These are phyloP conservation scores for Phytophthora colocasiae DNA, from an alignment of 352 stramenopile species.

Conservation along the genomic window DNA sequence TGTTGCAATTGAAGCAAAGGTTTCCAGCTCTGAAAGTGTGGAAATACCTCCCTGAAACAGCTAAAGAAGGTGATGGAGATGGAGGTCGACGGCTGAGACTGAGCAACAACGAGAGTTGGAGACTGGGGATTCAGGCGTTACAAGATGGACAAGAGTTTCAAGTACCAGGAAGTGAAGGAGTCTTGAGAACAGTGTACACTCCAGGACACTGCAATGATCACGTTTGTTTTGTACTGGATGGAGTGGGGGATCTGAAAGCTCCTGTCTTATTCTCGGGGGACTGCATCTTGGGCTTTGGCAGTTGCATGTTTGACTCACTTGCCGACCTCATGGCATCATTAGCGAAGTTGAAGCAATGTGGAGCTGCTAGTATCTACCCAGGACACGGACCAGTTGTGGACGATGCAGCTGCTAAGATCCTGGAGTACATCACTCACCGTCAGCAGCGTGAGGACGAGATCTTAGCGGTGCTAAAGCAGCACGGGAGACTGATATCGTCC, in stretches of 20 bases:
- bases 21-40: constrained; percentile 70
- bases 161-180: constrained; percentile 19
- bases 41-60: constrained; percentile 63
- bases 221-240: too few species aligned
- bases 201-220: constrained; percentile 90
- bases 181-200: constrained; percentile 73
- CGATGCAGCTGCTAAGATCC: too few species aligned
- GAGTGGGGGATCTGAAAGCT: too few species aligned
- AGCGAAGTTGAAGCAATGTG: constrained; percentile 11
- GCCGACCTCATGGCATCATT: constrained; percentile 81
- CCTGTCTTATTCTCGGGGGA: too few species aligned
- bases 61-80: constrained; percentile 29
- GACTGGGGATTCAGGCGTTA: constrained; percentile 52
- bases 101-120: constrained; percentile 55
- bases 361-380: too few species aligned
- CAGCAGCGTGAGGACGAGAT: constrained; percentile 77
- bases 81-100: constrained; percentile 48
- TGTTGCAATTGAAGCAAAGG: constrained; percentile 58
- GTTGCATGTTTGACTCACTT: constrained; percentile 26
- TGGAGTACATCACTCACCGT: constrained; percentile 55
- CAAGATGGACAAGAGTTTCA: constrained; percentile 52
- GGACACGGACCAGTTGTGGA: too few species aligned
- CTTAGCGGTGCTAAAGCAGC: too few species aligned
- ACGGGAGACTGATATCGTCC: too few species aligned
- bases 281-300: too few species aligned